Conservation (phyloP, 352 stramenopile genomes). For the Thalassiosira hispida region DNA sequence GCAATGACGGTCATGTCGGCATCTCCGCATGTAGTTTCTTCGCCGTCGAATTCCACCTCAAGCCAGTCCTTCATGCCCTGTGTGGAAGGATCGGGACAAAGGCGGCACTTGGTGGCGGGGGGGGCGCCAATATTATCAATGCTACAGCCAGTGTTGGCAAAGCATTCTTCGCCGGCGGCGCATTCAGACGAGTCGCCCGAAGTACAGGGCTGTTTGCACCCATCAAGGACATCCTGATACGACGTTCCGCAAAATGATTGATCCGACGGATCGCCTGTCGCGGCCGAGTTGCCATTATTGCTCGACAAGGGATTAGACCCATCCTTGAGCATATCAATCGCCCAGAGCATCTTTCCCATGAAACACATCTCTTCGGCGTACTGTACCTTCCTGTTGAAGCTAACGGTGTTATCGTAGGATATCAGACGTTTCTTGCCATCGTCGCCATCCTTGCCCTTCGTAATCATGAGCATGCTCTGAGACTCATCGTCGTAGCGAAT, state of each 20-base stretch:
- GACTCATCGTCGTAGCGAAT: conserved; percentile 54
- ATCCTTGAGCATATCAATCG: conserved; percentile 68
- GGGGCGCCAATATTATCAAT: conserved; percentile 61
- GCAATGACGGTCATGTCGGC: conserved; percentile 55
- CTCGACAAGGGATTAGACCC: conserved; percentile 58
- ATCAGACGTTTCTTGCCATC: conserved; percentile 61
- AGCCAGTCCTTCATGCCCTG: conserved; percentile 68
- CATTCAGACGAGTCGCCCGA: conserved; percentile 50
- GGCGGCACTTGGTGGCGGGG: conserved; percentile 57
- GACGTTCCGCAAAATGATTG: conserved; percentile 58
- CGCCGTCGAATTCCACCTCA: conserved; percentile 48
- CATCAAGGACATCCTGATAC: conserved; percentile 56
- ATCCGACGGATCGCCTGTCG: conserved; percentile 54
- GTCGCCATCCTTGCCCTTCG: too few species aligned
- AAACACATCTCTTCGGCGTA: conserved; percentile 63
- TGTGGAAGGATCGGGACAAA: conserved; percentile 60
- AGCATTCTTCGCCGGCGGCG: conserved; percentile 50
- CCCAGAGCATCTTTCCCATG: conserved; percentile 60
- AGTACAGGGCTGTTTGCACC: conserved; percentile 55
- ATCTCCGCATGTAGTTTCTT: conserved; percentile 55
- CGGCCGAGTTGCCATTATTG: conserved; percentile 55
- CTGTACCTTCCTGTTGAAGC: conserved; percentile 60
- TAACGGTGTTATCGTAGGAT: conserved; percentile 66
- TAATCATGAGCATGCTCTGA: conserved; percentile 64
- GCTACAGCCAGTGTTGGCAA: conserved; percentile 60